Evolutionary conservation across 352 stramenopile species (phyloP).

Genomic region (Globisporangium acanthophoron): DNA sequence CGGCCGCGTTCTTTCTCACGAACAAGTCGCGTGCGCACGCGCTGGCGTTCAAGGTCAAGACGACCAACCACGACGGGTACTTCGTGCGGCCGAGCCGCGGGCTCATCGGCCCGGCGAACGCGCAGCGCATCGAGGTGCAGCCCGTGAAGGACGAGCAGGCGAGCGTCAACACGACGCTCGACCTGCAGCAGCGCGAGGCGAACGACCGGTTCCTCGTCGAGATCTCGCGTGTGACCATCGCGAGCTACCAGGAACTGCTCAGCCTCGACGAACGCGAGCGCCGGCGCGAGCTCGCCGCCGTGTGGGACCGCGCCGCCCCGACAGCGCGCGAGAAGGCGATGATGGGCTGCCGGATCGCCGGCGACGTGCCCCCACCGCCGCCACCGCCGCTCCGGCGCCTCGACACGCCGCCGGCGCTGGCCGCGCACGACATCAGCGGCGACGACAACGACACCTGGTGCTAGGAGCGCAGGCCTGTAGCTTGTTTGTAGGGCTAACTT

Average conservation of each 20-base stretch:
- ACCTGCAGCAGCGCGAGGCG: conserved; percentile 39
- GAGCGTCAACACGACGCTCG: conserved; percentile 2
- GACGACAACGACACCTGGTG: conserved; percentile 11
- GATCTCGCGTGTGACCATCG: conserved; percentile 39
- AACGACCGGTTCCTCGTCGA: conserved; percentile 74
- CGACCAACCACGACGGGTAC: conserved; percentile 71
- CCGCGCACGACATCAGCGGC: not conserved
- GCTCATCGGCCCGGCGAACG: conserved; percentile 49
- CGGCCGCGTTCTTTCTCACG: conserved; percentile 47
- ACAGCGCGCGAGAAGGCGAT: conserved; percentile 28
- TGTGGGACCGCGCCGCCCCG: conserved; percentile 38
- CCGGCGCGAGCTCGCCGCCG: conserved; percentile 23
- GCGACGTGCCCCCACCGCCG: conserved; percentile 2
- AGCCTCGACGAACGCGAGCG: conserved; percentile 30
- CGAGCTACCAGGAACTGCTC: conserved; percentile 33
- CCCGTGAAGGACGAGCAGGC: conserved; percentile 20
- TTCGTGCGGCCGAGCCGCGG: conserved; percentile 68
- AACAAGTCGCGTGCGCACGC: conserved; percentile 47
- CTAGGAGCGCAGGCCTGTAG: not conserved
- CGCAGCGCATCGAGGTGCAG: conserved; percentile 54
- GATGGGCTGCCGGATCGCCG: conserved; percentile 26
- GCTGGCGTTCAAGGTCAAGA: conserved; percentile 75
- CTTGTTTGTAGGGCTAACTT: not conserved
- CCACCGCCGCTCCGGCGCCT: not conserved
- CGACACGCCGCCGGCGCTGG: not conserved